Base-by-base conservation (phyloP, 352 stramenopile genomes). In the Globisporangium okanoganense region DNA sequence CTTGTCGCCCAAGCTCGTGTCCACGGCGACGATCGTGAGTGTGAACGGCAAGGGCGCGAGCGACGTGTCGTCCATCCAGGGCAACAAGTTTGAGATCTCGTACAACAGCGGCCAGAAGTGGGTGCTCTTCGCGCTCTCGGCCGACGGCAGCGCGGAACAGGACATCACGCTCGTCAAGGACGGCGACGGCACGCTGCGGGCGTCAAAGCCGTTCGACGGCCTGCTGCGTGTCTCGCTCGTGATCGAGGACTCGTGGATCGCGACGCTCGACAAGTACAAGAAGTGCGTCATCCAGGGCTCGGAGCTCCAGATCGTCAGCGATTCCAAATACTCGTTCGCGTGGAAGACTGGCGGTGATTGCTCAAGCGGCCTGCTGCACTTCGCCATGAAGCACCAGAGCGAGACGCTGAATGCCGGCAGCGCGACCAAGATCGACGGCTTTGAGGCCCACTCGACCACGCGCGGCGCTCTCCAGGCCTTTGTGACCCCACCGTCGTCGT, bases 301-400 rank as follows among this genome's bases (percentile, higher is more conserved):
- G 0, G 51, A 57, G 22, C 41, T 88, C n/a, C 65, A 71, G n/a
- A 65, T 83, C 31, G 65, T 64, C 43, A 71, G 77, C 38, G 73
- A 84, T 31, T 75, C 71, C 44, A 63, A 67, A 16, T 86, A 88
- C 45, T 55, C 63, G 25, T 78, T 88, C 66, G 76, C 76, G 35
- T 88, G 73, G 73, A 78, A 87, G 57, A 87, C 76, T n/a, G 59
- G 36, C 31, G 80, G 80, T 5, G 62, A 85, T 33, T 90, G 80
- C 50, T 65, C 67, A 13, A 68, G 55, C 29, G 80, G 80, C 22
- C 61, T 90, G 18, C 58, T 90, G 24, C 80, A 90, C 56, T 90
- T 74, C 50, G 80, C 71, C 2, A 75, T 87, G 64, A 63, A 67
- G 54, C 80, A 90, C 63, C 80, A 87, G 3, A 33, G 50, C 7